These are phyloP conservation scores for Hygrophila difformis DNA, from an alignment of 257 asterid species.

Conservation along the genomic window DNA sequence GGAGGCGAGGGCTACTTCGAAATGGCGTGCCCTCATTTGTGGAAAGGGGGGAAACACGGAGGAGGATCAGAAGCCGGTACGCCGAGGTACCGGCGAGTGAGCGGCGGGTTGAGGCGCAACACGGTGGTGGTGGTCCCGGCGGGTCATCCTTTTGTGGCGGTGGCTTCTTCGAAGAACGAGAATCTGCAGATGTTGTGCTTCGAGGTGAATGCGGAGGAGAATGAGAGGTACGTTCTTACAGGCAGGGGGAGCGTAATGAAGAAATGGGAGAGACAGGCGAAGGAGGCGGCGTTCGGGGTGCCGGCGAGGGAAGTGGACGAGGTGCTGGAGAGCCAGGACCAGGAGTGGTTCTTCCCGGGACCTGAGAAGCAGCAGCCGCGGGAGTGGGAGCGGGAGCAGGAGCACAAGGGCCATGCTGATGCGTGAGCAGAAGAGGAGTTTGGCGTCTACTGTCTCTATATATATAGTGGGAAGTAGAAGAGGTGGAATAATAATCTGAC, in stretches of 20 bases:
- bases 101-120: conserved; percentile 16
- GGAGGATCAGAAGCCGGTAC: neutral
- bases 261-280: conserved; percentile 46
- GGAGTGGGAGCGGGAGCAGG: no score
- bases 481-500: no score
- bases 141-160: conserved; percentile 54
- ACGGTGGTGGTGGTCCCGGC: conserved; percentile 54
- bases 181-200: conserved; percentile 50
- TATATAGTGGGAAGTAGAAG: no score
- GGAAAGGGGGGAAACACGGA: conserved; percentile 8
- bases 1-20: conserved; percentile 61
- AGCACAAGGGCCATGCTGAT: no score
- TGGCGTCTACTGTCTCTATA: no score
- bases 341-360: conserved; percentile 55
- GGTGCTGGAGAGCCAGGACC: conserved; percentile 35
- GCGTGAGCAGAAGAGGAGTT: no score
- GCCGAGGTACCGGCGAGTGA: neutral
- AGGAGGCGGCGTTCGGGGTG: conserved; percentile 49
- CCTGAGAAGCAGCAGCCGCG: conserved; percentile 45
- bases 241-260: conserved; percentile 40
- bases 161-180: conserved; percentile 44
- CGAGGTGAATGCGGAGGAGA: conserved; percentile 32
- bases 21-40: conserved; percentile 67
- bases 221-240: conserved; percentile 36
- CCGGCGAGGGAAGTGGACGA: conserved; percentile 60